Evolutionary conservation across 352 stramenopile species (phyloP).

Genomic region (Phytopythium chamaehyphon): DNA sequence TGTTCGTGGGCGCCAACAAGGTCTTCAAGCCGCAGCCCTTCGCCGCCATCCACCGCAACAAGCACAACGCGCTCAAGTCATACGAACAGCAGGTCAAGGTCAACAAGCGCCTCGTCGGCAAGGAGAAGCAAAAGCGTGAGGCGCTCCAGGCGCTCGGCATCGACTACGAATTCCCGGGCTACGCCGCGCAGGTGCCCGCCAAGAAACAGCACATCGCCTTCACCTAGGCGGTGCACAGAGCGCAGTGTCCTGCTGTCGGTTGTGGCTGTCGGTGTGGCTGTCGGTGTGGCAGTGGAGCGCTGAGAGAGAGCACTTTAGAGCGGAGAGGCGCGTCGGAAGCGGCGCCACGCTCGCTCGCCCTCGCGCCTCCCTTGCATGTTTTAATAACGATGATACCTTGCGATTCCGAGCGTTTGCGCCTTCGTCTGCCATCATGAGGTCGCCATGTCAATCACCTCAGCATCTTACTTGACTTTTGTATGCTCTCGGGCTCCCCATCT

Average conservation of each 20-base stretch:
- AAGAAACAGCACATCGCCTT: constrained; percentile 83
- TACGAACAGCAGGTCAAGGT: constrained; percentile 66
- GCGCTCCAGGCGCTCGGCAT: constrained; percentile 74
- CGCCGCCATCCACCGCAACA: constrained; percentile 64
- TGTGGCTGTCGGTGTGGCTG: constrained; percentile 7
- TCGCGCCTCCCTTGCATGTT: constrained; percentile 10
- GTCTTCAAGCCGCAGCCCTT: constrained; percentile 72
- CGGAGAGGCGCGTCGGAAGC: no score
- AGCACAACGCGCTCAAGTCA: constrained; percentile 74
- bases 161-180: constrained; percentile 83
- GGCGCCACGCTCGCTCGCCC: no score
- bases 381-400: no score
- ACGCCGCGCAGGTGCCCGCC: constrained; percentile 51
- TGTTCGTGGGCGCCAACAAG: constrained; percentile 87
- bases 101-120: constrained; percentile 70
- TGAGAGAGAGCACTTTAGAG: no score
- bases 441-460: no score
- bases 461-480: no score
- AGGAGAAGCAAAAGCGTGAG: constrained; percentile 78
- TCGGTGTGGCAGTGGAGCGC: constrained; percentile 3
- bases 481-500: no score
- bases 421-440: constrained; percentile 9
- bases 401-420: constrained; percentile 8
- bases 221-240: constrained; percentile 18
- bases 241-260: background rate